These are phyloP conservation scores for Coemansia sp. DNA, from an alignment of 371 early-diverging fungal genomes.

Conservation along the genomic window DNA sequence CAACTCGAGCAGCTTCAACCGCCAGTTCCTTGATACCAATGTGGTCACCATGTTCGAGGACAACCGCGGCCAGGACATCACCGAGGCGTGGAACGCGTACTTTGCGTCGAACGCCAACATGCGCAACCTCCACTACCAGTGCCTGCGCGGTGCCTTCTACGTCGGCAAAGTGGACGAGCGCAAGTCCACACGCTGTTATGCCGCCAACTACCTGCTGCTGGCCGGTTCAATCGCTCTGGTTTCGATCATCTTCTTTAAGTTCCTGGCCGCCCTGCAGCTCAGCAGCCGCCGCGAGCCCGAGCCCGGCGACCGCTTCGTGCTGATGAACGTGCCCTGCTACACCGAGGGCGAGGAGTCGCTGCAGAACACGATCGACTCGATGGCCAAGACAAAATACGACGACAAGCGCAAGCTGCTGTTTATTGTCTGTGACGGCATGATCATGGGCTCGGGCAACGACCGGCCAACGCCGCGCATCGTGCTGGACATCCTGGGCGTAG, in stretches of 20 bases:
- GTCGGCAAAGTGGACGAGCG: constrained; percentile 87
- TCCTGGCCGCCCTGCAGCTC: constrained; percentile 85
- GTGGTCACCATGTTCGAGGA: constrained; percentile 66
- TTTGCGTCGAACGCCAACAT: constrained; percentile 32
- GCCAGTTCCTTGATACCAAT: constrained; percentile 48
- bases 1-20: constrained; percentile 53
- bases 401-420: constrained; percentile 95
- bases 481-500: constrained; percentile 81
- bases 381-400: constrained; percentile 87
- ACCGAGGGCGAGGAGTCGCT: constrained; percentile 93
- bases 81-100: constrained; percentile 58
- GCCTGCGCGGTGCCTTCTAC: constrained; percentile 84
- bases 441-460: constrained; percentile 96
- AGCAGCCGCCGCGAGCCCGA: constrained; percentile 75
- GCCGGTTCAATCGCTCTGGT: constrained; percentile 76
- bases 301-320: constrained; percentile 84
- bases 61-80: constrained; percentile 66
- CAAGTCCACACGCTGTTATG: constrained; percentile 73
- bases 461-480: constrained; percentile 97
- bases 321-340: constrained; percentile 91
- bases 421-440: constrained; percentile 90
- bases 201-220: constrained; percentile 86
- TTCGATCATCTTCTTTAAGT: constrained; percentile 84
- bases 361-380: constrained; percentile 88
- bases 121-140: constrained; percentile 55